Percentiles rank a stretch among this genome's conserved stretches.
These are phyloP conservation scores for Chenopodium album DNA, from an alignment of 148 eudicot genomes.

Conservation along the genomic window DNA sequence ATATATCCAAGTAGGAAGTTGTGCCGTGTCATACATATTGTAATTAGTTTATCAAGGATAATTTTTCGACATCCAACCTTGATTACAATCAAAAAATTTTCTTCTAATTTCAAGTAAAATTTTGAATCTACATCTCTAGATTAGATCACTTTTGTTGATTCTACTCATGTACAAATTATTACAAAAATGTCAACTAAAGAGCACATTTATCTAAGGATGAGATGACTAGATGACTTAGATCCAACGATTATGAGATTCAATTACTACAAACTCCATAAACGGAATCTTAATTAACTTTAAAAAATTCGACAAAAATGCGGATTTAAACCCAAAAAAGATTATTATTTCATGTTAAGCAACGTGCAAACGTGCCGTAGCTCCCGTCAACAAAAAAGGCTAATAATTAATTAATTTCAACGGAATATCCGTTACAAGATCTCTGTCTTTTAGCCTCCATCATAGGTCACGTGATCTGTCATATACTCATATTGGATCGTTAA, in stretches of 20 bases:
- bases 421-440: conserved; percentile 3
- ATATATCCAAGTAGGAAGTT: no score
- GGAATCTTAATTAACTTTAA: neutral
- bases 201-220: neutral
- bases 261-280: neutral
- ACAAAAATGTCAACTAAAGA: neutral
- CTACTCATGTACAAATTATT: no score
- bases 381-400: no score
- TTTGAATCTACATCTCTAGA: no score
- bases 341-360: neutral
- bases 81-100: no score
- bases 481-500: neutral
- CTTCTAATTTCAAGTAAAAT: no score
- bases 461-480: conserved; percentile 22
- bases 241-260: neutral
- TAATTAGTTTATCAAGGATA: no score
- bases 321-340: neutral
- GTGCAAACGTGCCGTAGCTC: neutral
- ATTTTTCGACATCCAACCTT: no score
- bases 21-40: no score
- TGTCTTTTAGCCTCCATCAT: conserved; percentile 6
- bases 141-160: neutral
- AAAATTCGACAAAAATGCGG: neutral
- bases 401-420: neutral
- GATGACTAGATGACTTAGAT: neutral